Conservation (phyloP, 257 asterid species). For the Gentiana straminea region DNA sequence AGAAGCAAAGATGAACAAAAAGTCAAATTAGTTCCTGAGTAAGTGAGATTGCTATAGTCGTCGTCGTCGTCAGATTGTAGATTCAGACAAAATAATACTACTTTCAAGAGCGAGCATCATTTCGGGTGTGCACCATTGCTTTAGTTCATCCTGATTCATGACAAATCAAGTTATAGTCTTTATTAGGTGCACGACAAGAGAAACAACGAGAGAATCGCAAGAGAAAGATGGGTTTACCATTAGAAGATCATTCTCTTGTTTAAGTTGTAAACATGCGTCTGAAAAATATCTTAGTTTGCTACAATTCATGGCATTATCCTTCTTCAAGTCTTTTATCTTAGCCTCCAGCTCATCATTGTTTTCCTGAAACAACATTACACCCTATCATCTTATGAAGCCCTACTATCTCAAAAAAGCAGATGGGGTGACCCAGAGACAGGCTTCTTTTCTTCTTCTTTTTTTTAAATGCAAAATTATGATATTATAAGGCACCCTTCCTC, state of each 20-base stretch:
- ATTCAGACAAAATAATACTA: neutral
- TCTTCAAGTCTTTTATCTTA: conserved; percentile 6
- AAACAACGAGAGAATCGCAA: neutral
- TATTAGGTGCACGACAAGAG: neutral
- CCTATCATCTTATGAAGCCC: neutral
- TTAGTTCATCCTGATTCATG: conserved; percentile 17
- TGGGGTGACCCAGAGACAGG: too few relatives aligned
- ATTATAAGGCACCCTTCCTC: neutral
- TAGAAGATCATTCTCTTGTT: conserved; percentile 8
- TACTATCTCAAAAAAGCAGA: too few relatives aligned
- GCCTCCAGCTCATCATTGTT: conserved; percentile 4
- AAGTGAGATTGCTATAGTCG: too few relatives aligned
- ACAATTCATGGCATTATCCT: neutral
- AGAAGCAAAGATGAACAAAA: neutral
- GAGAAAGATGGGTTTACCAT: conserved; percentile 8
- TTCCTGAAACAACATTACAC: conserved; percentile 8
- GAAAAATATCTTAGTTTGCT: conserved; percentile 2
- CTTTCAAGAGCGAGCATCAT: conserved; percentile 6
- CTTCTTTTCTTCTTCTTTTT: too few relatives aligned
- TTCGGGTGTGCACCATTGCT: conserved; percentile 5
- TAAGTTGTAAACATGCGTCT: neutral
- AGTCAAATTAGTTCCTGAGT: neutral
- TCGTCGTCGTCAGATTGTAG: too few relatives aligned
- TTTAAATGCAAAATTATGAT: neutral
- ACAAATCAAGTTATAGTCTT: neutral